These are phyloP conservation scores for Porcisia hertigi DNA, from an alignment of 208 protist genomes.

Conservation along the genomic window DNA sequence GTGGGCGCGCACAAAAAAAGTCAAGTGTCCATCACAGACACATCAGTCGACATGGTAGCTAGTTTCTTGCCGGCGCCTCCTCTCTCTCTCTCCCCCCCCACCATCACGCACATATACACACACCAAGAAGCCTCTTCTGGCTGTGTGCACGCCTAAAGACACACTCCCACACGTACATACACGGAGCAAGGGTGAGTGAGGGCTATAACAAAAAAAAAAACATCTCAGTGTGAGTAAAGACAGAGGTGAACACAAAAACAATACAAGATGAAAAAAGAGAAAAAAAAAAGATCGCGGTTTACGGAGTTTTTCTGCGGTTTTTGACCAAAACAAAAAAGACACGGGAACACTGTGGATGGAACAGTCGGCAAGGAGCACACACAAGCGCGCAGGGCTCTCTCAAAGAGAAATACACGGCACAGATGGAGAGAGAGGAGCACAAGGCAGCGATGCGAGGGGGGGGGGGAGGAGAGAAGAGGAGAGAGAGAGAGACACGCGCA, in stretches of 20 bases:
- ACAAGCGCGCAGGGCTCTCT: not conserved
- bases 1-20: not conserved
- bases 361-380: not conserved
- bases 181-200: not conserved
- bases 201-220: not conserved
- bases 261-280: not conserved
- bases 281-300: not conserved
- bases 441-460: too few species aligned
- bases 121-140: not conserved
- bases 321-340: too few species aligned
- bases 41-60: not conserved
- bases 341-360: too few species aligned
- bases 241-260: not conserved
- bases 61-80: too few species aligned
- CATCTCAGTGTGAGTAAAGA: not conserved
- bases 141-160: not conserved
- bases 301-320: not conserved
- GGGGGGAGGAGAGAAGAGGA: not conserved
- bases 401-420: not conserved
- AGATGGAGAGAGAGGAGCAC: not conserved
- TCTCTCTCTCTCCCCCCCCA: not conserved
- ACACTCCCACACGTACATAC: not conserved
- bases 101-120: too few species aligned
- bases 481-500: not conserved
- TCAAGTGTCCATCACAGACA: not conserved